Base-by-base conservation (phyloP, 805 yeast species). In the Debaryomyces prosopidis region DNA sequence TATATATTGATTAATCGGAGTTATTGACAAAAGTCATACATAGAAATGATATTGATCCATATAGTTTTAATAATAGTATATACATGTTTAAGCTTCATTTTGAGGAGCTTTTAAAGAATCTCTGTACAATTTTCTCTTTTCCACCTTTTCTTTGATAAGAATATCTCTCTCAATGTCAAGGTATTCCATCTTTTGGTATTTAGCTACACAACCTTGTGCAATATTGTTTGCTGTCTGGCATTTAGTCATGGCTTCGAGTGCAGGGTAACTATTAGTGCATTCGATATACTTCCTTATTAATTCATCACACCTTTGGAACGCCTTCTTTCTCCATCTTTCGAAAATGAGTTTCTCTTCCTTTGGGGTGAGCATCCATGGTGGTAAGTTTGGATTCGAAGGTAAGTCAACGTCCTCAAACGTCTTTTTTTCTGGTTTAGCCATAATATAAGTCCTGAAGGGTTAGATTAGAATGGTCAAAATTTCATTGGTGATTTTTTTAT, bases 281-380 rank as follows among this genome's bases (percentile, higher is more conserved):
- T 76, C 77, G 3, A 85, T 80, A 57, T 83, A 85, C 14, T 74
- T 80, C 68, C 79, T 84, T 28, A 91, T 96, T 39, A 73, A 66
- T 15, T 77, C 84, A 54, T 82, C 88, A 60, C 95, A 87, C 45
- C 68, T 62, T 37, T 78, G 75, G 70, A 86, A 86, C 0, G 92
- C 80, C 56, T 73, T 73, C 46, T 70, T 76, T 61, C 86, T 80
- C 84, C 91, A 82, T 55, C 87, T 78, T 53, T 78, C 81, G 56
- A 87, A 80, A 30, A 85, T 82, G 47, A 81, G 78, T 63, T 82
- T 82, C 59, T 87, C 95, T 60, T 87, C 94, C 50, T 75, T 77
- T 11, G 94, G 92, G 0, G 88, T 79, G 17, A 87, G 68, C 50
- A 85, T 78, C 95, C 95, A 87, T 10, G 79, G 69, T 1, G 95